Conservation (phyloP, 2,329 filamentous ascomycete genomes). For the Chrysoporthe puriensis region DNA sequence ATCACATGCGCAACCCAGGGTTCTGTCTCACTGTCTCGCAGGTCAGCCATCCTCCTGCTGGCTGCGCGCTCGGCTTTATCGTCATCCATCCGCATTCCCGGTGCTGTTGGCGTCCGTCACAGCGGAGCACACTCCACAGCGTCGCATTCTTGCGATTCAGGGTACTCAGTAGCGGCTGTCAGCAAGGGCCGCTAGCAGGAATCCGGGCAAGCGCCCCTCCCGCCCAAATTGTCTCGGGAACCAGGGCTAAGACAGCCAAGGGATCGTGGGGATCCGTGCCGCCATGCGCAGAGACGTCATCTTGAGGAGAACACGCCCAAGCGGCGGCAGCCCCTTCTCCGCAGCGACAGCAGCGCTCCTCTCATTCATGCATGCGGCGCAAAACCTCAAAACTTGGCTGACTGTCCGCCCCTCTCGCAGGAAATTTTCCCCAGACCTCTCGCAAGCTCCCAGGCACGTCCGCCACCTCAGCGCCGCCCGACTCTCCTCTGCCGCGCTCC, state of each 20-base stretch:
- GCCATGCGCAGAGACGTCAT: slow-evolving; percentile 20
- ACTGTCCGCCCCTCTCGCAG: neutral
- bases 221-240: slow-evolving; percentile 15
- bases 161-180: neutral
- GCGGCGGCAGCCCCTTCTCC: neutral
- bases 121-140: neutral
- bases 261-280: neutral
- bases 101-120: neutral
- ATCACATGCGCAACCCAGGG: neutral
- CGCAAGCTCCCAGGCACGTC: slow-evolving; percentile 22
- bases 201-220: slow-evolving; percentile 15
- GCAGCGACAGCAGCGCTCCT: slow-evolving; percentile 1
- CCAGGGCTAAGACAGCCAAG: neutral
- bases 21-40: neutral
- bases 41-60: neutral
- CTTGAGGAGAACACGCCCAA: neutral
- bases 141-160: slow-evolving; percentile 13
- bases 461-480: slow-evolving; percentile 30
- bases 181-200: neutral
- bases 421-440: slow-evolving; percentile 24
- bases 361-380: slow-evolving; percentile 2
- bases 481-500: slow-evolving; percentile 35
- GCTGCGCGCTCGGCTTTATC: neutral
- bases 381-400: slow-evolving; percentile 2
- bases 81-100: neutral